A percentile compares a stretch with the other conserved stretches of the same genome.
These are phyloP conservation scores for Wallacemonas sp. DNA, from an alignment of 208 protist genomes.

Conservation along the genomic window DNA sequence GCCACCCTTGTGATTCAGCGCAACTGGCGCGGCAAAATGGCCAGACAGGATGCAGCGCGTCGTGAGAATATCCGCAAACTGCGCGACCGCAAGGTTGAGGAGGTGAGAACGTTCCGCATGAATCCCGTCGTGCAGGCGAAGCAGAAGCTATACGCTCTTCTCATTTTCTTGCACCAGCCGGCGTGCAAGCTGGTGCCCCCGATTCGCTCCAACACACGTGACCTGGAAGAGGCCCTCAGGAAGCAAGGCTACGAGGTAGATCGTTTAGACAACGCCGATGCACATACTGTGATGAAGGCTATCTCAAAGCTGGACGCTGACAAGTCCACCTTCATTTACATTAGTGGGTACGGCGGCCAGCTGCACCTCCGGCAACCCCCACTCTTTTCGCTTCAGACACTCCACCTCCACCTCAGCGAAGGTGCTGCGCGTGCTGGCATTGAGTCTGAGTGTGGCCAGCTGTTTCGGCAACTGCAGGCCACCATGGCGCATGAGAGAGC, in stretches of 20 bases:
- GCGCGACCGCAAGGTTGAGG: conserved; percentile 71
- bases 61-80: conserved; percentile 41
- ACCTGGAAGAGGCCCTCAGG: conserved; percentile 51
- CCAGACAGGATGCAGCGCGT: conserved; percentile 32
- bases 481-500: conserved; percentile 34
- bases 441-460: conserved; percentile 35
- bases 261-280: conserved; percentile 48
- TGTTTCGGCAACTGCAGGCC: conserved; percentile 35
- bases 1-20: conserved; percentile 79
- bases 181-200: conserved; percentile 43
- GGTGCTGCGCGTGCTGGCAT: conserved; percentile 44
- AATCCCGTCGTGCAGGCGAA: conserved; percentile 72
- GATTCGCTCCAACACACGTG: conserved; percentile 31
- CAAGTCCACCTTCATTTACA: conserved; percentile 77
- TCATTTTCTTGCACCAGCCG: conserved; percentile 69
- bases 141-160: conserved; percentile 56
- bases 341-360: conserved; percentile 83
- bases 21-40: conserved; percentile 68
- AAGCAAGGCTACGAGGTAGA: conserved; percentile 82
- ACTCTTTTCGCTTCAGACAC: conserved; percentile 50
- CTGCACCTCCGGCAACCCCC: conserved; percentile 71
- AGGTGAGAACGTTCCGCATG: conserved; percentile 69
- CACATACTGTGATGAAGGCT: conserved; percentile 49
- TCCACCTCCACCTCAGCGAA: conserved; percentile 69
- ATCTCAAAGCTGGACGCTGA: conserved; percentile 57